Conservation (phyloP, 2,329 filamentous ascomycete species). For the Colletotrichum tamarilloi region DNA sequence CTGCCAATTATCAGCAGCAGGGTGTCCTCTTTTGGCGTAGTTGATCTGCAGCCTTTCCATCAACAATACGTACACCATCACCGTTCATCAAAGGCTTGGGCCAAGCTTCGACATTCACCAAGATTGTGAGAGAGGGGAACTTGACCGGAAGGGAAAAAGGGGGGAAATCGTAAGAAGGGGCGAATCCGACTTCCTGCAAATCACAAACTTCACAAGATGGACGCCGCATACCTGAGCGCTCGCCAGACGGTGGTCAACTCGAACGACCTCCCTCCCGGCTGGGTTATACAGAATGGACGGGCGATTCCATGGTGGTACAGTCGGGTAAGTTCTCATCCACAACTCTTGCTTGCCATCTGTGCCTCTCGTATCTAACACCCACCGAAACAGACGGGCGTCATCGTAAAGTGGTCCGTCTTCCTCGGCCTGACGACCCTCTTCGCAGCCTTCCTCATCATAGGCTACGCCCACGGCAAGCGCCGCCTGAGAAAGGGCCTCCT, state of each 20-base stretch:
- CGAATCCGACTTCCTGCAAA: not conserved
- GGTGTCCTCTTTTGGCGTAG: slow-evolving; percentile 9
- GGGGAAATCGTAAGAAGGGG: not conserved
- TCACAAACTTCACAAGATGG: not conserved
- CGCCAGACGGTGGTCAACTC: slow-evolving; percentile 28
- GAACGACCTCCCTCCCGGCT: slow-evolving; percentile 39
- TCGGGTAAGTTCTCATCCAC: slow-evolving; percentile 31
- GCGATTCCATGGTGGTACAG: slow-evolving; percentile 43
- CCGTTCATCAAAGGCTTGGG: not conserved
- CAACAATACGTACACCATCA: not conserved
- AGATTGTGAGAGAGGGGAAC: not conserved
- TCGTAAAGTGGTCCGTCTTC: slow-evolving; percentile 79
- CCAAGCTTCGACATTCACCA: not conserved
- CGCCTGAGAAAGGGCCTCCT: slow-evolving; percentile 73
- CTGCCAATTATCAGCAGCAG: not conserved
- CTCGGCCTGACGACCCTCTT: slow-evolving; percentile 69
- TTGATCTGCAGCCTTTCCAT: slow-evolving; percentile 23
- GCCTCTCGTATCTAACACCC: slow-evolving; percentile 12
- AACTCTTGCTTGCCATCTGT: no score
- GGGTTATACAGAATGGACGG: slow-evolving; percentile 40
- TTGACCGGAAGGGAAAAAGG: not conserved
- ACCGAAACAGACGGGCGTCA: slow-evolving; percentile 64
- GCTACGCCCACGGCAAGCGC: slow-evolving; percentile 76
- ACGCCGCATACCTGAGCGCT: slow-evolving; percentile 25
- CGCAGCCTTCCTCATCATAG: slow-evolving; percentile 71